Evolutionary conservation across 306 rosid species (phyloP).

Genomic region (Ormosia emarginata): DNA sequence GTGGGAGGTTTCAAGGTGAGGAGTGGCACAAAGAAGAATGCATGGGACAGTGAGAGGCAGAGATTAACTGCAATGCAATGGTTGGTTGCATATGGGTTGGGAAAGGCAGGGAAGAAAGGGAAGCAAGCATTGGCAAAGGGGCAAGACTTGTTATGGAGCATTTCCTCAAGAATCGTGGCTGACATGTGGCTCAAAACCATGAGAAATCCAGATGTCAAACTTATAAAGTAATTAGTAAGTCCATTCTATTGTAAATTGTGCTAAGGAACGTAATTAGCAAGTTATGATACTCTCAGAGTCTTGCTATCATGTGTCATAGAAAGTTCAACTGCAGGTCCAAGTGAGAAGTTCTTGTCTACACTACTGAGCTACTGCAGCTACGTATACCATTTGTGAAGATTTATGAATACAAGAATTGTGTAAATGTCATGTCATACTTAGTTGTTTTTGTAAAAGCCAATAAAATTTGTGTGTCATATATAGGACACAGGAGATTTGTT

Average conservation of each 20-base stretch:
- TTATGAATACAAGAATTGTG: slow-evolving; percentile 1
- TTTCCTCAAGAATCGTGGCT: slow-evolving; percentile 84
- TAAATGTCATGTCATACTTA: neutral
- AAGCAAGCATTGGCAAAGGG: slow-evolving; percentile 43
- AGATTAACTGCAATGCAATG: slow-evolving; percentile 90
- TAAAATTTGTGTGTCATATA: neutral
- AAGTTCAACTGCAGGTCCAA: neutral
- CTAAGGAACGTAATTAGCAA: neutral
- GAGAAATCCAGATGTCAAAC: slow-evolving; percentile 86
- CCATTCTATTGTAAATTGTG: neutral
- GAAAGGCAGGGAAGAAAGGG: slow-evolving; percentile 70
- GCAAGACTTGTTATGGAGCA: slow-evolving; percentile 81
- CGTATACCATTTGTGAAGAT: slow-evolving; percentile 3
- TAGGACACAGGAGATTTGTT: neutral
- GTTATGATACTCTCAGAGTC: neutral
- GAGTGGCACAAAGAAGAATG: slow-evolving; percentile 45
- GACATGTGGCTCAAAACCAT: slow-evolving; percentile 96
- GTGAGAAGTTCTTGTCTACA: neutral
- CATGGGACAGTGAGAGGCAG: slow-evolving; percentile 73
- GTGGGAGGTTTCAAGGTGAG: slow-evolving; percentile 80
- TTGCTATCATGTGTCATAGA: slow-evolving; percentile 14
- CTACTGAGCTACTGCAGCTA: neutral
- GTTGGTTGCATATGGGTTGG: slow-evolving; percentile 79
- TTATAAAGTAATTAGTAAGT: slow-evolving; percentile 29
- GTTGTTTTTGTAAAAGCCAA: slow-evolving; percentile 11